Evolutionary conservation across 768 basidiomycete genomes (phyloP).

Genomic region (Phanerodontia chrysosporium): DNA sequence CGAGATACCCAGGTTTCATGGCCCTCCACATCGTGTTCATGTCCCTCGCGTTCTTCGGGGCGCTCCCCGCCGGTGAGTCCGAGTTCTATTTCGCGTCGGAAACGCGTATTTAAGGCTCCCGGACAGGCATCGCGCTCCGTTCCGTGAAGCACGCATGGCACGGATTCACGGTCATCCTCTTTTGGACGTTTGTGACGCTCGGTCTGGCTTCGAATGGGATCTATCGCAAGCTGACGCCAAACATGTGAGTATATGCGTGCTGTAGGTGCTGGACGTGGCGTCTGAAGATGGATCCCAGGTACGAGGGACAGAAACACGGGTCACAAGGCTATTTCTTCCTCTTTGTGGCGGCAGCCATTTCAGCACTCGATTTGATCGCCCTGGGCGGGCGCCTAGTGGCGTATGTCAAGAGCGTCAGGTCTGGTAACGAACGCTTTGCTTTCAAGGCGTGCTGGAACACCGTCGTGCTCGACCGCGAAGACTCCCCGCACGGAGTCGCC

Average conservation of each 20-base stretch:
- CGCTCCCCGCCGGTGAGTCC: conserved; percentile 71
- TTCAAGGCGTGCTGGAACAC: conserved; percentile 51
- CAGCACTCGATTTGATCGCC: conserved; percentile 50
- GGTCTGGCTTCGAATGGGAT: conserved; percentile 65
- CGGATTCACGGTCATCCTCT: conserved; percentile 51
- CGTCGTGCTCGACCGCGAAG: conserved; percentile 49
- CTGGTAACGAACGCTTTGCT: conserved; percentile 38
- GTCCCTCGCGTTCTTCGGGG: conserved; percentile 76
- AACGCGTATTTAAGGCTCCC: not conserved
- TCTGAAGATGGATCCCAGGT: conserved; percentile 41
- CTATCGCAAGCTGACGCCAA: conserved; percentile 76
- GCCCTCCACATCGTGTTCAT: conserved; percentile 69
- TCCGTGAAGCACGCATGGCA: conserved; percentile 70
- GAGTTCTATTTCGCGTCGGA: not conserved
- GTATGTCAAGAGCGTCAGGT: conserved; percentile 36
- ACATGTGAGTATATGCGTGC: conserved; percentile 61
- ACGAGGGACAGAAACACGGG: conserved; percentile 58
- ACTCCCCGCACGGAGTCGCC: conserved; percentile 14
- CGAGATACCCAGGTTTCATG: conserved; percentile 67
- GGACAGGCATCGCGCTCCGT: conserved; percentile 72
- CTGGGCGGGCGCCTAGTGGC: conserved; percentile 45
- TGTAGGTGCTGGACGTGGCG: not conserved
- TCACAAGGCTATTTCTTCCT: conserved; percentile 58
- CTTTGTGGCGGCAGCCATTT: conserved; percentile 40
- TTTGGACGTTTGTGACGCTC: conserved; percentile 56